phyloP scores from a whole-genome alignment of 1,139 yeast genomes.

The Diutina rugosa region DNA sequence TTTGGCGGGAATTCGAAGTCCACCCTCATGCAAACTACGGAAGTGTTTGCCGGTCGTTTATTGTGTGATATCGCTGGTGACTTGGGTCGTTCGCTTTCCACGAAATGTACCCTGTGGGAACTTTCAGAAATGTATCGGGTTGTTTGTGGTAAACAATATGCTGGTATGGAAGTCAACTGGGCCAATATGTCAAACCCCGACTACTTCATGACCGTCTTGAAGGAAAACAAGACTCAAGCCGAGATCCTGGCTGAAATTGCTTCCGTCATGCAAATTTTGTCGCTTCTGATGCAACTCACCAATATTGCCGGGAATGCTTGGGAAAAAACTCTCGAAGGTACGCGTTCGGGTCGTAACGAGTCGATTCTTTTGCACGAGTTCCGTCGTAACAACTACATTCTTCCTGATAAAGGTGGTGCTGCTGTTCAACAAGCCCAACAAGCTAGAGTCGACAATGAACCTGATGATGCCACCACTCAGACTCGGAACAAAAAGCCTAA shows the following conservation, averaged over 20 bases:
- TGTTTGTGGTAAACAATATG: slow-evolving; percentile 48
- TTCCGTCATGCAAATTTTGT: slow-evolving; percentile 70
- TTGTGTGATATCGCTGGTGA: slow-evolving; percentile 90
- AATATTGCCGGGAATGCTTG: slow-evolving; percentile 95
- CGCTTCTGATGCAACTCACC: slow-evolving; percentile 84
- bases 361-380: slow-evolving; percentile 89
- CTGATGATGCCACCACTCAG: slow-evolving; percentile 33
- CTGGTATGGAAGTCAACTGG: slow-evolving; percentile 61
- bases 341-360: slow-evolving; percentile 94
- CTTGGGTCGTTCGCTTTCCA: slow-evolving; percentile 85
- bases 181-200: slow-evolving; percentile 35
- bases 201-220: slow-evolving; percentile 54
- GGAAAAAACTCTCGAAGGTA: slow-evolving; percentile 90
- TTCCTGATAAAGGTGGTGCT: slow-evolving; percentile 73
- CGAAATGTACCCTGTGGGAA: slow-evolving; percentile 95
- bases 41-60: slow-evolving; percentile 74
- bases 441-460: slow-evolving; percentile 14
- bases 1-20: neutral
- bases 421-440: slow-evolving; percentile 29
- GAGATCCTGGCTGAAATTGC: slow-evolving; percentile 67
- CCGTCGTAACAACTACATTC: slow-evolving; percentile 63
- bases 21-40: slow-evolving; percentile 18
- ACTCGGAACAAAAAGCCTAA: slow-evolving; percentile 65
- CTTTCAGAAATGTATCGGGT: slow-evolving; percentile 81
- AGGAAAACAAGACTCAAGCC: slow-evolving; percentile 61